Conservation (phyloP, 306 rosid species). For the Pachyrhizus erosus region DNA sequence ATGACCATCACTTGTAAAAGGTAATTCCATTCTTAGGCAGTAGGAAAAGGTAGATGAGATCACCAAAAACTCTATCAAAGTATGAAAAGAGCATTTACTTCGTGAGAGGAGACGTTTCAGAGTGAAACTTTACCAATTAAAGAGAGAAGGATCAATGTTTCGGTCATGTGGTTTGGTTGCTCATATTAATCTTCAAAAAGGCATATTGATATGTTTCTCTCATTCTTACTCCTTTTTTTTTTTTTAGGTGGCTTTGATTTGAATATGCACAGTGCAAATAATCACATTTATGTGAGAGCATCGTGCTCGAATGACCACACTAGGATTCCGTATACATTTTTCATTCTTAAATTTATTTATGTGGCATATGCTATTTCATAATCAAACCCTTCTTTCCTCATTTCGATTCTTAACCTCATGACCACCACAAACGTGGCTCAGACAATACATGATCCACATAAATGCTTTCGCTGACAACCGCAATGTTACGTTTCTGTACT, state of each 20-base stretch:
- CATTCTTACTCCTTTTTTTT: constrained; percentile 26
- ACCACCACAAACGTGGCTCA: constrained; percentile 7
- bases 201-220: constrained; percentile 19
- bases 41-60: constrained; percentile 43
- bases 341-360: neutral
- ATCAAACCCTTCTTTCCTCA: constrained; percentile 10
- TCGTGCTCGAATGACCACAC: constrained; percentile 38
- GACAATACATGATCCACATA: neutral
- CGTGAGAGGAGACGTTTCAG: constrained; percentile 45
- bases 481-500: neutral
- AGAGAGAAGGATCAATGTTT: constrained; percentile 41
- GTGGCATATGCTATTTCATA: constrained; percentile 38
- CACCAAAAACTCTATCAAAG: constrained; percentile 38
- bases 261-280: constrained; percentile 39
- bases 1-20: constrained; percentile 43
- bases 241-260: constrained; percentile 36
- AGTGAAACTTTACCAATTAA: constrained; percentile 43
- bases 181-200: constrained; percentile 46
- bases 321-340: constrained; percentile 20
- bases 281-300: constrained; percentile 48
- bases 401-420: constrained; percentile 32
- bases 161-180: constrained; percentile 57
- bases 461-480: neutral
- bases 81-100: constrained; percentile 44
- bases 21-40: constrained; percentile 36